A percentile compares a stretch with the other conserved stretches of the same genome.
Conservation (phyloP, 2,329 filamentous ascomycete species). For the Cadophora sp. region DNA sequence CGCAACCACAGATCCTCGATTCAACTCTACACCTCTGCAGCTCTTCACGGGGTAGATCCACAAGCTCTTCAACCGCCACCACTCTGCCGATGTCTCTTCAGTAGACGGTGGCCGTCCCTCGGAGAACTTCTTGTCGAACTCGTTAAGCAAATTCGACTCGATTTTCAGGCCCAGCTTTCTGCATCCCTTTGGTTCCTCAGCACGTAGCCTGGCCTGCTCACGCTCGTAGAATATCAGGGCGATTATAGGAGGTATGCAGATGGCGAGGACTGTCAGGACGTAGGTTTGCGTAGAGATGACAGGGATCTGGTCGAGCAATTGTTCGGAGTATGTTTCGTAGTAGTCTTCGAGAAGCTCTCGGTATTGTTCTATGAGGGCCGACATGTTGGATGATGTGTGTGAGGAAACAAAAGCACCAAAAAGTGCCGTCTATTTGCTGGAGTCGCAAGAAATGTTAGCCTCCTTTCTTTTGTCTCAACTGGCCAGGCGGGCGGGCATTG, state of each 20-base stretch:
- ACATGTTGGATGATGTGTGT: conserved; percentile 31
- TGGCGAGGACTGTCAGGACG: conserved; percentile 41
- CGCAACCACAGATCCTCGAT: conserved; percentile 66
- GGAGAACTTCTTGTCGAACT: conserved; percentile 59
- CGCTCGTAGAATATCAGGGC: conserved; percentile 44
- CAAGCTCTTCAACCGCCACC: conserved; percentile 68
- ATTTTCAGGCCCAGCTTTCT: conserved; percentile 56
- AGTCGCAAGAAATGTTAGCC: conserved; percentile 25
- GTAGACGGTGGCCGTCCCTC: conserved; percentile 44
- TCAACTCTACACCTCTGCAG: conserved; percentile 77
- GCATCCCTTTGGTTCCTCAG: conserved; percentile 55
- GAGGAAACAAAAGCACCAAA: conserved; percentile 33
- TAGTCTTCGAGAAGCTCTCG: conserved; percentile 38
- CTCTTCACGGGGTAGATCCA: conserved; percentile 86
- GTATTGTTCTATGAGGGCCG: conserved; percentile 38
- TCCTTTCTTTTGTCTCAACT: conserved; percentile 19
- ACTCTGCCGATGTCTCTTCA: conserved; percentile 45
- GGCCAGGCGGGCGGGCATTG: background rate
- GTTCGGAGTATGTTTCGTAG: conserved; percentile 40
- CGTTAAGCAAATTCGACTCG: conserved; percentile 61
- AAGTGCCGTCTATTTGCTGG: conserved; percentile 40
- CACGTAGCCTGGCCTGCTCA: conserved; percentile 41
- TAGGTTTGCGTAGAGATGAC: conserved; percentile 43
- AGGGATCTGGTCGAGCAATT: conserved; percentile 40
- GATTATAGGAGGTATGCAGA: conserved; percentile 45